phyloP scores from a whole-genome alignment of 805 yeast species.

The Jamesozyma jinghongensis region DNA sequence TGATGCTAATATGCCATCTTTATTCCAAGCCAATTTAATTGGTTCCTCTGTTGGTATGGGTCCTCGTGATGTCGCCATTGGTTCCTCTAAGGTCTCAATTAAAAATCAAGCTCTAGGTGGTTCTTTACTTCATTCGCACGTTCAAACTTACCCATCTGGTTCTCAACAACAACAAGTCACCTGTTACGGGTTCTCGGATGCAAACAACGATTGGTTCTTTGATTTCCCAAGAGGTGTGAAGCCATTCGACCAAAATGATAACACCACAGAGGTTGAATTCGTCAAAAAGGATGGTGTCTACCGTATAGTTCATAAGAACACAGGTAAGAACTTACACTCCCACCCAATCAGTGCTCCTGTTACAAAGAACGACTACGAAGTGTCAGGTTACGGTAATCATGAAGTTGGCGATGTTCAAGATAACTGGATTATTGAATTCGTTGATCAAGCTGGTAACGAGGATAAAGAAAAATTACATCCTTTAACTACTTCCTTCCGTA shows the following conservation, averaged over 20 bases:
- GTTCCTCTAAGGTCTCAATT: conserved; percentile 40
- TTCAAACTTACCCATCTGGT: conserved; percentile 83
- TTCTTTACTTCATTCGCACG: conserved; percentile 79
- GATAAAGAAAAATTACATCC: conserved; percentile 52
- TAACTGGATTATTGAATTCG: conserved; percentile 84
- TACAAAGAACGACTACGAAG: conserved; percentile 61
- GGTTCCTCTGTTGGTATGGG: conserved; percentile 60
- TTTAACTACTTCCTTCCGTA: conserved; percentile 60
- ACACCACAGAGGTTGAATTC: conserved; percentile 24
- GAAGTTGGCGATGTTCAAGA: conserved; percentile 70
- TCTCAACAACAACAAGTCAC: conserved; percentile 92
- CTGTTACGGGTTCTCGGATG: conserved; percentile 81
- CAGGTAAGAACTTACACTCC: conserved; percentile 77
- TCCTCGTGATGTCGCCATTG: conserved; percentile 64
- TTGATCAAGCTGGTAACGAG: conserved; percentile 48
- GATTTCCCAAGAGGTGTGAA: conserved; percentile 44
- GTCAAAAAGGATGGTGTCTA: conserved; percentile 57
- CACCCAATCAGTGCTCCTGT: conserved; percentile 78
- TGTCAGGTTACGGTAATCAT: conserved; percentile 73
- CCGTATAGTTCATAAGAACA: conserved; percentile 59
- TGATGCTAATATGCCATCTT: conserved; percentile 67
- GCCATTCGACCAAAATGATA: conserved; percentile 15
- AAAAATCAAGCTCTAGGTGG: conserved; percentile 69
- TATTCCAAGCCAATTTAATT: conserved; percentile 68
- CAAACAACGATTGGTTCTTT: conserved; percentile 73